Percentiles rank a stretch among this genome's conserved stretches.
Evolutionary conservation across 2,329 filamentous ascomycete genomes (phyloP).

Genomic region (Cladosporium sp.): DNA sequence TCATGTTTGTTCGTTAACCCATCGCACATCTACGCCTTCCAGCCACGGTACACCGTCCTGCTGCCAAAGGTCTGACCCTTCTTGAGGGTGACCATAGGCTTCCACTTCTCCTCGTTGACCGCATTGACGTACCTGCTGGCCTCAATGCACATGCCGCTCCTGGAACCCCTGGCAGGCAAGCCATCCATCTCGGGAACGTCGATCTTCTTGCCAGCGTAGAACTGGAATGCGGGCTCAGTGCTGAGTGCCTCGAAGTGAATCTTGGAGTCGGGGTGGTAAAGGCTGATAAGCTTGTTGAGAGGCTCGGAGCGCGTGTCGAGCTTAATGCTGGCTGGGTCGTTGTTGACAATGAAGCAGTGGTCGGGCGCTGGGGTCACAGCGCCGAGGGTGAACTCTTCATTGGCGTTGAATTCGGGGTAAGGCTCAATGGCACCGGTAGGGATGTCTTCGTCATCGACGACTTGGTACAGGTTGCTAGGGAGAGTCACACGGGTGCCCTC

Average conservation of each 20-base stretch:
- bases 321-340: slow-evolving; percentile 55
- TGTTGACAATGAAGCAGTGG: slow-evolving; percentile 82
- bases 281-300: slow-evolving; percentile 67
- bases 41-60: slow-evolving; percentile 80
- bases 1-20: neutral
- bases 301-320: slow-evolving; percentile 58
- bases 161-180: slow-evolving; percentile 63
- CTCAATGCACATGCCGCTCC: slow-evolving; percentile 88
- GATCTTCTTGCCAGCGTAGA: slow-evolving; percentile 88
- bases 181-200: slow-evolving; percentile 64
- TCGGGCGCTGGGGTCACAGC: slow-evolving; percentile 74
- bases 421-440: slow-evolving; percentile 68
- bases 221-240: slow-evolving; percentile 95
- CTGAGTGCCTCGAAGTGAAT: slow-evolving; percentile 84
- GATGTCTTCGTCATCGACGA: slow-evolving; percentile 72
- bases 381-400: slow-evolving; percentile 72
- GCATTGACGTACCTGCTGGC: slow-evolving; percentile 90
- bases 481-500: slow-evolving; percentile 64
- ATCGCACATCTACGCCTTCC: slow-evolving; percentile 58
- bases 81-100: slow-evolving; percentile 74
- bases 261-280: slow-evolving; percentile 71
- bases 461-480: slow-evolving; percentile 66
- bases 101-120: slow-evolving; percentile 78
- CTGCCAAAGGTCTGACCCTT: slow-evolving; percentile 82
- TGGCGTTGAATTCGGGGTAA: slow-evolving; percentile 66